Base-by-base conservation (phyloP, 2,329 filamentous ascomycete genomes). In the Xylaria sp. region DNA sequence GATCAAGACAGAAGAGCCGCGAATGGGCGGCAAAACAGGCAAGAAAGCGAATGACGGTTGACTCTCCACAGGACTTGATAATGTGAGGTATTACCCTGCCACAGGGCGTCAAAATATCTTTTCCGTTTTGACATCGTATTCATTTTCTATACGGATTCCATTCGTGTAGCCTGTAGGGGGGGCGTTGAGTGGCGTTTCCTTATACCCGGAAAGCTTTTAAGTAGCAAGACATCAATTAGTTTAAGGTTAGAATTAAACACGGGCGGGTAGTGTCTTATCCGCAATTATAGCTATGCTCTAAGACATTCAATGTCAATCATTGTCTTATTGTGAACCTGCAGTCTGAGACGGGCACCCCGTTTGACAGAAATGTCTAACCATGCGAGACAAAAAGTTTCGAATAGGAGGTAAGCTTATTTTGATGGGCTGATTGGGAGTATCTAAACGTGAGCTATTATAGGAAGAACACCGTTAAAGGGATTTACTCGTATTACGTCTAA, bases 11-110 rank as follows among this genome's bases (percentile, higher is more conserved):
- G 75, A 83, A 86, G 67, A 87, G 87, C 71, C 84, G 88, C 40
- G 86, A 89, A 73, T 90, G 88, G 88, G 88, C 88, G 11, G 87
- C 89, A 75, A 88, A 85, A 78, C 85, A 87, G 75, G 81, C 82
- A 44, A 80, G 77, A 20, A 85, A 82, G 74, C 79, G 75, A 40
- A 72, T 74, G 72, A 76, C 75, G 9, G 58, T 75, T 7, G 58
- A 66, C 44, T 77, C 77, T 2, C 23, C 75, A n/a, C 71, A 70
- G 26, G 75, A 76, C 56, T 62, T 73, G 3, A 59, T 72, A 46
- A 61, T 66, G 38, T 73, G 23, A 71, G 23, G 53, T 15, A 20
- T 17, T 20, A 40, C 31, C 36, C 38, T 26, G n/a, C 33, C 23
- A 48, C 33, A 4, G 42, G 40, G 54, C 9, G 38, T 11, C n/a